Conservation (phyloP, 805 yeast genomes). For the Hanseniaspora opuntiae region DNA sequence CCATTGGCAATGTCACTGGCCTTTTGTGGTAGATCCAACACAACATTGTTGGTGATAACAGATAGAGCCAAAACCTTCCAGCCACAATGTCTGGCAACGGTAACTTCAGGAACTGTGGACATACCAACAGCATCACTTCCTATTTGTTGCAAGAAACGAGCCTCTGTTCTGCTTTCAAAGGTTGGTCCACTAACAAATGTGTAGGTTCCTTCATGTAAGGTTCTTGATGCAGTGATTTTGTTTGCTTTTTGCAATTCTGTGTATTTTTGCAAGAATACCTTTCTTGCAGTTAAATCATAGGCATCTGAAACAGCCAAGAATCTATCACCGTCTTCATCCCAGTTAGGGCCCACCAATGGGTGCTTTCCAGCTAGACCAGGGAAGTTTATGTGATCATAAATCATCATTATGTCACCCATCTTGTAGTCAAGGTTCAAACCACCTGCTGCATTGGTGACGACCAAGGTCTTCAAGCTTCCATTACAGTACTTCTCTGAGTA, state of each 20-base stretch:
- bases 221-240: slow-evolving; percentile 27
- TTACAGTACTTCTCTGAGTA: slow-evolving; percentile 35
- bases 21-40: slow-evolving; percentile 48
- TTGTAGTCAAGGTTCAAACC: slow-evolving; percentile 54
- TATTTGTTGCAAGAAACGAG: slow-evolving; percentile 48
- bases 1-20: slow-evolving; percentile 38
- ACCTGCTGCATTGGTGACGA: slow-evolving; percentile 96
- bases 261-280: slow-evolving; percentile 43
- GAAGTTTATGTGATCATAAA: slow-evolving; percentile 75
- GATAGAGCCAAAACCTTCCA: slow-evolving; percentile 72
- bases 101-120: slow-evolving; percentile 95
- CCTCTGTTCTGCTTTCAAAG: slow-evolving; percentile 84
- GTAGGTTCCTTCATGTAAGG: slow-evolving; percentile 76
- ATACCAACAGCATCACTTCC: slow-evolving; percentile 96
- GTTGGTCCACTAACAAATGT: slow-evolving; percentile 85
- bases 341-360: slow-evolving; percentile 78
- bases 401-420: slow-evolving; percentile 85
- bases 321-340: slow-evolving; percentile 68
- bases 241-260: slow-evolving; percentile 29
- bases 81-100: slow-evolving; percentile 81
- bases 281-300: slow-evolving; percentile 61
- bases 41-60: slow-evolving; percentile 73
- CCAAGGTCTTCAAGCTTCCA: slow-evolving; percentile 29
- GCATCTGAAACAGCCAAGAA: slow-evolving; percentile 84
- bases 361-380: slow-evolving; percentile 86